A percentile compares a stretch with the other conserved stretches of the same genome.
phyloP scores from a whole-genome alignment of 2,329 filamentous ascomycete genomes.

The Calycina marina region DNA sequence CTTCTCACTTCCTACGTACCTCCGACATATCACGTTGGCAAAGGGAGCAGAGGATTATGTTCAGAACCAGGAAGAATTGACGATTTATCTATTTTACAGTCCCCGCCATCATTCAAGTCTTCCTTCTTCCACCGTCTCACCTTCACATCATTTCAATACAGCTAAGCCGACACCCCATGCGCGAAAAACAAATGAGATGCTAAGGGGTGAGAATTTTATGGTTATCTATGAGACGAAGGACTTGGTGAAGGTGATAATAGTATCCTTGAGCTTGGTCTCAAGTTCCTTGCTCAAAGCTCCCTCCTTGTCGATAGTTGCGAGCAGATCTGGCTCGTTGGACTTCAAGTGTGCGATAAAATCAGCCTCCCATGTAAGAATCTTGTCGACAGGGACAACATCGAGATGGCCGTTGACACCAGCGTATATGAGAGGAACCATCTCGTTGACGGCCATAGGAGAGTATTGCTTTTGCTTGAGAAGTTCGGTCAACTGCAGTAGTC shows the following conservation, averaged over 20 bases:
- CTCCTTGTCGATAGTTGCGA: slow-evolving; percentile 86
- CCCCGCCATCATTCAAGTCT: slow-evolving; percentile 19
- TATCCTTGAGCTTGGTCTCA: slow-evolving; percentile 68
- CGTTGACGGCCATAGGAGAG: slow-evolving; percentile 94
- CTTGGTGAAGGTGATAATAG: slow-evolving; percentile 76
- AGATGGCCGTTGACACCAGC: slow-evolving; percentile 97
- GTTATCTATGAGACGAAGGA: slow-evolving; percentile 46
- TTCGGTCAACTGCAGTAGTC: slow-evolving; percentile 56
- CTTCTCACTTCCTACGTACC: too few relatives aligned
- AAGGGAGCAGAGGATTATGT: background rate
- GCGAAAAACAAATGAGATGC: slow-evolving; percentile 20
- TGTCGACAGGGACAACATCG: slow-evolving; percentile 74
- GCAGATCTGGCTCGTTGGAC: slow-evolving; percentile 74
- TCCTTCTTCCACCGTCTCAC: slow-evolving; percentile 8
- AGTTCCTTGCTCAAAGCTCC: slow-evolving; percentile 90
- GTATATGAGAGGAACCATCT: slow-evolving; percentile 99
- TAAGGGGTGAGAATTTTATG: slow-evolving; percentile 7
- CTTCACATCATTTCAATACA: slow-evolving; percentile 13
- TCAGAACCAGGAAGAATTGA: slow-evolving; percentile 17
- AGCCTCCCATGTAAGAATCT: slow-evolving; percentile 85
- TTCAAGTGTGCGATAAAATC: slow-evolving; percentile 89
- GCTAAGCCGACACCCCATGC: slow-evolving; percentile 8
- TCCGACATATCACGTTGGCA: too few relatives aligned
- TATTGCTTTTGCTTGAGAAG: slow-evolving; percentile 99
- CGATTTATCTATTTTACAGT: slow-evolving; percentile 22